Conservation (phyloP, 2,329 filamentous ascomycete species). For the Escovopsis sp. region DNA sequence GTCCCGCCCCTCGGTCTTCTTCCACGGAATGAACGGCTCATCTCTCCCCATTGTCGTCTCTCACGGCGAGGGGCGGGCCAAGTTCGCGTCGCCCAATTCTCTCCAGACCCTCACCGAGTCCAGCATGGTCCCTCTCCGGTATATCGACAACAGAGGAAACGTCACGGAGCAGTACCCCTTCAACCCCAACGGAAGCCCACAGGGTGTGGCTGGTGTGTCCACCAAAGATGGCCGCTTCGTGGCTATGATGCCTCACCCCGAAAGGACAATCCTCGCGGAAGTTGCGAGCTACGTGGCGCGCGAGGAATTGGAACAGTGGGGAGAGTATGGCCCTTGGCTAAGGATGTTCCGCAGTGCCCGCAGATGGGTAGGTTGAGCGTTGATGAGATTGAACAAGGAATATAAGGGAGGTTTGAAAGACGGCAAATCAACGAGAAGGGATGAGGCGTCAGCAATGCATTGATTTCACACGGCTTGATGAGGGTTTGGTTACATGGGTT, state of each 20-base stretch:
- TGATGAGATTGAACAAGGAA: no score
- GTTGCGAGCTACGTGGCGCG: slow-evolving; percentile 60
- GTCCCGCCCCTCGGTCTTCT: slow-evolving; percentile 56
- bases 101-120: slow-evolving; percentile 43
- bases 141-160: slow-evolving; percentile 64
- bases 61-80: slow-evolving; percentile 79
- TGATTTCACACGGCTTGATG: neutral
- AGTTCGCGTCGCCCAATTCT: slow-evolving; percentile 42
- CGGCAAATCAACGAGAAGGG: no score
- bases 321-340: slow-evolving; percentile 72
- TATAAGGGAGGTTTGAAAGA: no score
- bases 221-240: slow-evolving; percentile 66
- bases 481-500: neutral
- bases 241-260: slow-evolving; percentile 87
- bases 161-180: slow-evolving; percentile 73
- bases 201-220: slow-evolving; percentile 66
- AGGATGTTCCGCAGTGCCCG: slow-evolving; percentile 78
- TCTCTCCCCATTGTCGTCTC: slow-evolving; percentile 75
- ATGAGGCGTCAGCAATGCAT: no score
- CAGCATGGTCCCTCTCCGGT: slow-evolving; percentile 63
- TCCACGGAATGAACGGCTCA: slow-evolving; percentile 74
- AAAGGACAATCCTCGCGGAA: slow-evolving; percentile 72
- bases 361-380: slow-evolving; percentile 58
- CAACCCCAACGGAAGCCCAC: slow-evolving; percentile 74
- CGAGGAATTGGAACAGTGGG: slow-evolving; percentile 49